Evolutionary conservation across 441 rosid genomes (phyloP).

Genomic region (Viola pubescens): DNA sequence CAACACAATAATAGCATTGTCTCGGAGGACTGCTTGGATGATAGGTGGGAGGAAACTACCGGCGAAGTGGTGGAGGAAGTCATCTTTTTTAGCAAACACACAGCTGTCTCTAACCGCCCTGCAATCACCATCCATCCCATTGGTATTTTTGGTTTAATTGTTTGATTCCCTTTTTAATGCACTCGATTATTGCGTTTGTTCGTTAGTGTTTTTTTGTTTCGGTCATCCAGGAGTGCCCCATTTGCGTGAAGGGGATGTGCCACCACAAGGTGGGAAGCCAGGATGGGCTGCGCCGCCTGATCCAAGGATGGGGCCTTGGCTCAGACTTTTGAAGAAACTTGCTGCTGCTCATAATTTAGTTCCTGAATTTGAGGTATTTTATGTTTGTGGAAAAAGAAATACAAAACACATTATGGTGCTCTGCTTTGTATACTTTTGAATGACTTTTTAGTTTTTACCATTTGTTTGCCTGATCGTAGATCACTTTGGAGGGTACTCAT

Average conservation of each 20-base stretch:
- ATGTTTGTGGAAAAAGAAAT: not conserved
- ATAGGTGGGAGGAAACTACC: conserved; percentile 75
- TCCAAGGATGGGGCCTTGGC: conserved; percentile 88
- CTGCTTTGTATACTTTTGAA: not conserved
- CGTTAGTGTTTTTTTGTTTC: too few species aligned
- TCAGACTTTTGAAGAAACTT: conserved; percentile 53
- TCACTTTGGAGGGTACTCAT: conserved; percentile 82
- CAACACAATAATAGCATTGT: conserved; percentile 55
- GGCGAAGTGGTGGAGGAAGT: conserved; percentile 69
- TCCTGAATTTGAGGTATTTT: conserved; percentile 79
- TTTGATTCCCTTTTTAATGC: not conserved
- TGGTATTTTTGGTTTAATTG: conserved; percentile 22
- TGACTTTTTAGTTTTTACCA: not conserved
- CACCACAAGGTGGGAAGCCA: conserved; percentile 74
- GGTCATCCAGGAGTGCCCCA: conserved; percentile 65
- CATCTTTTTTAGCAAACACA: conserved; percentile 75
- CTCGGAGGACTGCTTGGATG: conserved; percentile 60
- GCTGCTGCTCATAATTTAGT: conserved; percentile 58
- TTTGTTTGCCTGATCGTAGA: conserved; percentile 29
- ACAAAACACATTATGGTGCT: not conserved
- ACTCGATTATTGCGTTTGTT: too few species aligned
- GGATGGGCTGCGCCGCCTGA: conserved; percentile 84
- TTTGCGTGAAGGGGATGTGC: conserved; percentile 53
- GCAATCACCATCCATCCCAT: conserved; percentile 75
- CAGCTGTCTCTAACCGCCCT: conserved; percentile 73